phyloP scores from a whole-genome alignment of 805 yeast genomes.

The Wilhelminamyces savonicus region DNA sequence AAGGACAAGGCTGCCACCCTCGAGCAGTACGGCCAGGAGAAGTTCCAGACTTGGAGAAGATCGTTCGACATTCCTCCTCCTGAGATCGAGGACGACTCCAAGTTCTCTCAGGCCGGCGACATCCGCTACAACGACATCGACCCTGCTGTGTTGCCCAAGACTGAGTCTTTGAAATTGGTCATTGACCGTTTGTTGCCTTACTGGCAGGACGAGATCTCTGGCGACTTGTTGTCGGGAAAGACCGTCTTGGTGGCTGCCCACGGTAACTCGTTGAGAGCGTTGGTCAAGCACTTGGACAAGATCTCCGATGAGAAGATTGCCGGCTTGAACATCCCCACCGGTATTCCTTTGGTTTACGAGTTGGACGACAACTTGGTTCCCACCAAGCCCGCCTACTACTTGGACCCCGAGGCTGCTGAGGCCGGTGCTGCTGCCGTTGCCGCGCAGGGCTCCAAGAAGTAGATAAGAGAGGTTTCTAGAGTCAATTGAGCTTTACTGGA shows the following conservation, averaged over 20 bases:
- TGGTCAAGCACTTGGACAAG: conserved; percentile 91
- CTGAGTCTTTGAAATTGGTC: conserved; percentile 91
- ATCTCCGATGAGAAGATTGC: conserved; percentile 91
- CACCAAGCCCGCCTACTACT: conserved; percentile 88
- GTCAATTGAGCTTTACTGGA: neutral
- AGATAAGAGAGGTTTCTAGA: conserved; percentile 1
- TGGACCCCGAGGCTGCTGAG: conserved; percentile 99
- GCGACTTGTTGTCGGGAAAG: conserved; percentile 78
- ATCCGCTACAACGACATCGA: conserved; percentile 80
- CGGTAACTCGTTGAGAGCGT: conserved; percentile 96
- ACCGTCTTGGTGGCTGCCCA: conserved; percentile 93
- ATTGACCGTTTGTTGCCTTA: conserved; percentile 94
- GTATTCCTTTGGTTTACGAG: conserved; percentile 96
- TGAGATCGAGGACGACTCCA: conserved; percentile 64
- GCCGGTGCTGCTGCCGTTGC: conserved; percentile 99
- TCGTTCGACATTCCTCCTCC: conserved; percentile 97
- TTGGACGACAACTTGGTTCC: conserved; percentile 83
- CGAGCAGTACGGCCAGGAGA: conserved; percentile 80
- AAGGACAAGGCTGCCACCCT: conserved; percentile 94
- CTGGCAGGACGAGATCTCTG: conserved; percentile 91
- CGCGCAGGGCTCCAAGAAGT: conserved; percentile 69
- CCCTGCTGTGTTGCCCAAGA: conserved; percentile 82
- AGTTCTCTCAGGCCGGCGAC: conserved; percentile 82
- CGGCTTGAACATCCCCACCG: conserved; percentile 94
- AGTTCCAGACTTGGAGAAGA: conserved; percentile 97